phyloP scores from a whole-genome alignment of 768 basidiomycete genomes.

The Hemileccinum rubropunctum region DNA sequence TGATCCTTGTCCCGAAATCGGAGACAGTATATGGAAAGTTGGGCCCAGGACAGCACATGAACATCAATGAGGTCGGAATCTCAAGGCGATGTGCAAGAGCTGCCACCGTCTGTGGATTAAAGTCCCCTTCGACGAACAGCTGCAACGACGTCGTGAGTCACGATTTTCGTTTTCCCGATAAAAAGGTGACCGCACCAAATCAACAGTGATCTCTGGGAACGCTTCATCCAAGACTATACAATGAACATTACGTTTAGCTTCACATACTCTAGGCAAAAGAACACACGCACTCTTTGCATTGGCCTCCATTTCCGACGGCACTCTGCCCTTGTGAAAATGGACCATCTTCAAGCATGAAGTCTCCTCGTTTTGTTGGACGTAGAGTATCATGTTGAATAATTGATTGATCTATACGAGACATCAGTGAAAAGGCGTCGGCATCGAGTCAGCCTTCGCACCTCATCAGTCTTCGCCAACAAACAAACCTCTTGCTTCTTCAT shows the following conservation, averaged over 20 bases:
- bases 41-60: slow-evolving; percentile 58
- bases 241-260: not conserved
- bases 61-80: slow-evolving; percentile 57
- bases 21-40: slow-evolving; percentile 40
- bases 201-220: slow-evolving; percentile 63
- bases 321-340: slow-evolving; percentile 56
- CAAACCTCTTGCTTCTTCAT: slow-evolving; percentile 56
- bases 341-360: slow-evolving; percentile 68
- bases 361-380: slow-evolving; percentile 66
- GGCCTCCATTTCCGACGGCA: slow-evolving; percentile 71
- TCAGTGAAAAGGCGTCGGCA: not conserved
- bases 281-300: slow-evolving; percentile 55
- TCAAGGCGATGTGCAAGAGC: slow-evolving; percentile 47
- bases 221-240: slow-evolving; percentile 54
- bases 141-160: slow-evolving; percentile 16
- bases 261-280: not conserved
- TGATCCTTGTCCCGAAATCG: slow-evolving; percentile 53
- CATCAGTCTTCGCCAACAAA: slow-evolving; percentile 61
- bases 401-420: slow-evolving; percentile 51
- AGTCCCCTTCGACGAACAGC: slow-evolving; percentile 45
- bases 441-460: slow-evolving; percentile 39
- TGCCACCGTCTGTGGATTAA: slow-evolving; percentile 45
- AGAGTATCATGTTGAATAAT: slow-evolving; percentile 62
- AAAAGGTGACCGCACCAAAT: slow-evolving; percentile 40
- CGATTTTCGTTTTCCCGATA: not conserved